A percentile compares a stretch with the other conserved stretches of the same genome.
Conservation (phyloP, 1,139 yeast species). For the Suhomyces bolitotheri region DNA sequence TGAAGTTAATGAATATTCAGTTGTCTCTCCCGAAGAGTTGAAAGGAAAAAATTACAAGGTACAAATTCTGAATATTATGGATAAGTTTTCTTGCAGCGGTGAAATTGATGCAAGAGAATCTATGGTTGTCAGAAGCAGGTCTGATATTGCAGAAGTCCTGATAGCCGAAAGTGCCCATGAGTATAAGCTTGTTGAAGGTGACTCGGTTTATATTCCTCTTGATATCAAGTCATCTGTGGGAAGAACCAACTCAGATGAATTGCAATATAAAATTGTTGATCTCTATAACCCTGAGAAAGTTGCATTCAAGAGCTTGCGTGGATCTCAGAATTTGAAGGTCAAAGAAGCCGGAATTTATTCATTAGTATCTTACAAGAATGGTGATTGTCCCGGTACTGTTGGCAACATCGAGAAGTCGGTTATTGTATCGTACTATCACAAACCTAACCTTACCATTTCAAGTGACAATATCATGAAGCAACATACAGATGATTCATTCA, state of each 20-base stretch:
- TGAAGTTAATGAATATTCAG: constrained; percentile 44
- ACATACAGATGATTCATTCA: constrained; percentile 17
- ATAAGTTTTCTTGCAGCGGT: constrained; percentile 74
- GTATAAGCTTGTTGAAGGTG: constrained; percentile 60
- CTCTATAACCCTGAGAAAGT: constrained; percentile 25
- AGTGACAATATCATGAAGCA: constrained; percentile 23
- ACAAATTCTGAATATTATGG: constrained; percentile 63
- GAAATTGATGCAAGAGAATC: constrained; percentile 29
- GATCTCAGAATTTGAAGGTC: constrained; percentile 44
- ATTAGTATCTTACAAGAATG: constrained; percentile 59
- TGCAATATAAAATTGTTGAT: constrained; percentile 27
- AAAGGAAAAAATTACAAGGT: constrained; percentile 73
- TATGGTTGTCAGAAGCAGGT: constrained; percentile 38
- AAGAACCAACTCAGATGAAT: constrained; percentile 24
- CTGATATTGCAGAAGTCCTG: constrained; percentile 20
- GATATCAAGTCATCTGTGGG: constrained; percentile 37
- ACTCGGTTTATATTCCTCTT: constrained; percentile 57
- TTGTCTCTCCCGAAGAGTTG: constrained; percentile 54
- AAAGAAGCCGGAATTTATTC: constrained; percentile 63
- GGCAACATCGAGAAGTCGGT: constrained; percentile 30
- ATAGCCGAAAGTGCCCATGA: constrained; percentile 10
- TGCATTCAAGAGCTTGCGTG: constrained; percentile 24
- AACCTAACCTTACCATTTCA: constrained; percentile 49
- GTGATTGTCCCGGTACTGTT: constrained; percentile 68
- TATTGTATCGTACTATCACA: constrained; percentile 51